Base-by-base conservation (phyloP, 305 asterid genomes). In the Rubia peregrina region DNA sequence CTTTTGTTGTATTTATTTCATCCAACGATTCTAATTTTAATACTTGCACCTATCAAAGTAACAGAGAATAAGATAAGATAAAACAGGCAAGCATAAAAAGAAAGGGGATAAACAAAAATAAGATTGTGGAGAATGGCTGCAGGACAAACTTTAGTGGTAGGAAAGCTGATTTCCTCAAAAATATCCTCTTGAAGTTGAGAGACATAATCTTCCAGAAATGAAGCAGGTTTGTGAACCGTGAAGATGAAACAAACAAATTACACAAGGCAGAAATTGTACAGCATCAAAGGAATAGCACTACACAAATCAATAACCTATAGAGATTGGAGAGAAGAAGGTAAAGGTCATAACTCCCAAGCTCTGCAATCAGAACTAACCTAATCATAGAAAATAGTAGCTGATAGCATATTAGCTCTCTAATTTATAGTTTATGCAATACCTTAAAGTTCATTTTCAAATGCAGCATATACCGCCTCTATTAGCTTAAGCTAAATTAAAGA, bases 121-220 rank as follows among this genome's bases (percentile, higher is more conserved):
- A 57, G 17, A 60, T 30, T 40, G 51, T 24, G 72, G 65, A 42
- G 19, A 69, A 51, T 7, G 38, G 53, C 30, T 67, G 71, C 46
- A 48, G 76, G 67, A 49, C 16, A 75, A 86, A 90, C 98, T 78
- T 89, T 88, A 43, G 98, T 87, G 73, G 85, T 82, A 78, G 88
- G 42, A 80, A 85, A 88, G 80, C 95, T 87, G 77, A 92, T 85
- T 85, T 85, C 96, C 43, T 82, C 91, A 84, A 87, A 90, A 82
- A 92, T 90, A 80, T 85, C 89, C 51, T 75, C 85, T 78, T 81
- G 83, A 41, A 92, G 98, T 74, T 65, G 91, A 76, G 79, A 49
- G 73, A 70, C 85, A 70, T 86, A 72, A 74, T 86, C 87, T 73
- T 89, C 74, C 78, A 92, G 82, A 75, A 80, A 83, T n/a, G 95